These are phyloP conservation scores for Noccaea caerulescens DNA, from an alignment of 345 rosid genomes.

Conservation along the genomic window DNA sequence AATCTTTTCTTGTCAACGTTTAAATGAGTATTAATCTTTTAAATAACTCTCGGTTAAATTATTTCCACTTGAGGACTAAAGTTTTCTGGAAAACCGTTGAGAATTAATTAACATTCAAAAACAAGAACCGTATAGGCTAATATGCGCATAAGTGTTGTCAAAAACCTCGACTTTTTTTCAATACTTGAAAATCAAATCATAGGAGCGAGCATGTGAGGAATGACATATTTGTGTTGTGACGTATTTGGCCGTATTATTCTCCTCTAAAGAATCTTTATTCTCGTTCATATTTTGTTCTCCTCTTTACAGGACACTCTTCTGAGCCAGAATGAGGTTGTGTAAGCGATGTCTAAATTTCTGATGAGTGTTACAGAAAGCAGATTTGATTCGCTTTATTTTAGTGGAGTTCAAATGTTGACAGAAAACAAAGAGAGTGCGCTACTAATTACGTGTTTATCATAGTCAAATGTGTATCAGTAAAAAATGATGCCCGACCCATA, in stretches of 20 bases:
- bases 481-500: background rate
- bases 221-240: conserved; percentile 33
- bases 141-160: conserved; percentile 2
- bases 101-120: conserved; percentile 14
- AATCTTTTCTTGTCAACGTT: background rate
- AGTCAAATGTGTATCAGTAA: conserved; percentile 14
- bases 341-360: background rate
- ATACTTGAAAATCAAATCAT: conserved; percentile 2
- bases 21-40: background rate
- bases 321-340: background rate
- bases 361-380: background rate
- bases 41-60: background rate
- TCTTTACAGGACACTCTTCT: background rate
- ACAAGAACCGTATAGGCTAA: background rate
- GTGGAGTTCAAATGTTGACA: conserved; percentile 21
- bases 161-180: background rate
- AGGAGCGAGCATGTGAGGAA: conserved; percentile 20
- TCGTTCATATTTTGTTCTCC: background rate
- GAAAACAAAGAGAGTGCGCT: background rate
- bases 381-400: background rate
- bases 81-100: conserved; percentile 19
- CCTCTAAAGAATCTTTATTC: background rate
- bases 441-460: background rate
- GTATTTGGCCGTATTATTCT: conserved; percentile 18
- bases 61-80: conserved; percentile 6